phyloP scores from a whole-genome alignment of 495 filamentous ascomycete genomes.

The Trichocladium antarcticum region DNA sequence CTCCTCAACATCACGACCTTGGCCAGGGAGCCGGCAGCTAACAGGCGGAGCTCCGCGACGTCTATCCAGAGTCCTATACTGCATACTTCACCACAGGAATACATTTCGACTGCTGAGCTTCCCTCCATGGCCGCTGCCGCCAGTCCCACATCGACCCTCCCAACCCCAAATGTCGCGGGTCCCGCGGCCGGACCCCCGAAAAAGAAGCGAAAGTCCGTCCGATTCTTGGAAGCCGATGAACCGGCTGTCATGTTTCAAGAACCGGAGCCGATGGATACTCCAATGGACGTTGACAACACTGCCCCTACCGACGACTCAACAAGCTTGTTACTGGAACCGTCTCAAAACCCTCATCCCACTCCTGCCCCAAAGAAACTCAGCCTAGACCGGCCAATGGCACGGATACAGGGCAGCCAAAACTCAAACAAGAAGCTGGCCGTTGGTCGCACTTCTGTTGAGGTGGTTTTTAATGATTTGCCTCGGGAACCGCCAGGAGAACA shows the following conservation, averaged over 20 bases:
- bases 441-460: conserved; percentile 16
- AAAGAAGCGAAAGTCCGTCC: conserved; percentile 33
- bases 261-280: conserved; percentile 20
- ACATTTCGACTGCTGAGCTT: not conserved
- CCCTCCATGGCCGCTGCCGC: not conserved
- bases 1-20: conserved; percentile 4
- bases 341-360: conserved; percentile 6
- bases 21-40: not conserved
- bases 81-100: not conserved
- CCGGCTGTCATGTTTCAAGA: conserved; percentile 13
- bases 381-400: not conserved
- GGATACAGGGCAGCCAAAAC: conserved; percentile 9
- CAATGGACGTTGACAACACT: conserved; percentile 18
- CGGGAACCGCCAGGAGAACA: conserved; percentile 10
- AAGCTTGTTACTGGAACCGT: not conserved
- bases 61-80: not conserved
- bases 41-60: not conserved
- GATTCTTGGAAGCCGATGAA: conserved; percentile 24
- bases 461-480: conserved; percentile 26
- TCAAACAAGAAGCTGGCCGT: conserved; percentile 23
- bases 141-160: not conserved
- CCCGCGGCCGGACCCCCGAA: too few species aligned
- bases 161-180: not conserved
- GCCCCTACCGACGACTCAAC: too few species aligned
- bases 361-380: not conserved